Conservation (phyloP, 805 yeast species). For the Metschnikowia kofuensis region DNA sequence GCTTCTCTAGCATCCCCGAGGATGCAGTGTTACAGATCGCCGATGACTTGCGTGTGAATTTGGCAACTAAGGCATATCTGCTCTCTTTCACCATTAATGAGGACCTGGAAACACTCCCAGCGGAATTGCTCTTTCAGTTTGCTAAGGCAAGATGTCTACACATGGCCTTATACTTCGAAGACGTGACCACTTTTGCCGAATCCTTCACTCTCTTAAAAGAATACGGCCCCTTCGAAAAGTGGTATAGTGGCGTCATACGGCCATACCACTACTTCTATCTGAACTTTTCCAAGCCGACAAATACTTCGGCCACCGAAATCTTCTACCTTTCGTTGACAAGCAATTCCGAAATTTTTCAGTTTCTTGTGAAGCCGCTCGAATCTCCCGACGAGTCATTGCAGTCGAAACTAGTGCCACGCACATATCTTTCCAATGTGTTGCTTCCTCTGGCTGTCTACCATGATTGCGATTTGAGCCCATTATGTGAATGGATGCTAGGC, state of each 20-base stretch:
- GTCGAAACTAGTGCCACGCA: constrained; percentile 15
- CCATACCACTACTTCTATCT: constrained; percentile 32
- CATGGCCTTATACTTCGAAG: constrained; percentile 13
- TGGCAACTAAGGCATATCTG: constrained; percentile 5
- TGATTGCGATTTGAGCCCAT: constrained; percentile 22
- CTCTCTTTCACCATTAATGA: constrained; percentile 1
- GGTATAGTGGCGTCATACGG: constrained; percentile 27
- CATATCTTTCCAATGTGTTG: constrained; percentile 29
- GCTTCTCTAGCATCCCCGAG: background rate
- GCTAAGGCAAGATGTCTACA: constrained; percentile 16
- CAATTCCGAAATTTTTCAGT: constrained; percentile 19
- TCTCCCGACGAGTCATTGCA: constrained; percentile 4
- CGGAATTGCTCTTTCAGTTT: constrained; percentile 7
- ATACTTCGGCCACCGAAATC: constrained; percentile 6
- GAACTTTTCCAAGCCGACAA: constrained; percentile 20
- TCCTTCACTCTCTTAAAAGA: constrained; percentile 17
- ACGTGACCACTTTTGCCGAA: constrained; percentile 12
- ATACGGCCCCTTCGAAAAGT: constrained; percentile 20
- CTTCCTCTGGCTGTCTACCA: constrained; percentile 26
- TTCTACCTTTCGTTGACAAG: constrained; percentile 12
- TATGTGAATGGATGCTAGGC: constrained; percentile 25
- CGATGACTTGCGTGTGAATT: constrained; percentile 1
- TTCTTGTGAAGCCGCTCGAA: constrained; percentile 24
- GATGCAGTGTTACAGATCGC: constrained; percentile 11
- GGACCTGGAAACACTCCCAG: background rate